These are phyloP conservation scores for Cladosporium austrohemisphaericum DNA, from an alignment of 2,329 filamentous ascomycete species.

Conservation along the genomic window DNA sequence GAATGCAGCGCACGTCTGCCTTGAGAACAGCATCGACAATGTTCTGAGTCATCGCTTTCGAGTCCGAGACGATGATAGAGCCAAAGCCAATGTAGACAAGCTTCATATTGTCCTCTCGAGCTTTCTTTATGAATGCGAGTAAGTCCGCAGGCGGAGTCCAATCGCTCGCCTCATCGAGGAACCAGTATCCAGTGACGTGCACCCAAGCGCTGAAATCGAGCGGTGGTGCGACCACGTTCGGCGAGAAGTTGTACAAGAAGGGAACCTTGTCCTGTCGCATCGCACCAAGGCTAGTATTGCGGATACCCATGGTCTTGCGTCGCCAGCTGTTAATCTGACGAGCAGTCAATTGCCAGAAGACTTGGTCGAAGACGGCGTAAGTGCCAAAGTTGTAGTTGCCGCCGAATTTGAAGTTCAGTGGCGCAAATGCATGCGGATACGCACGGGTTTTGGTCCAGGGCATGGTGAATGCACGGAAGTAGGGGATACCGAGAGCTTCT, in stretches of 20 bases:
- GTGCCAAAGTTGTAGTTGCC: slow-evolving; percentile 93
- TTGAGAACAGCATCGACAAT: slow-evolving; percentile 87
- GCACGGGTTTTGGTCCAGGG: slow-evolving; percentile 94
- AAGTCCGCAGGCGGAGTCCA: slow-evolving; percentile 76
- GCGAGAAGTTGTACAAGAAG: slow-evolving; percentile 96
- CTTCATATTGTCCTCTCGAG: slow-evolving; percentile 78
- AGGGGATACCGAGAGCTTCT: slow-evolving; percentile 86
- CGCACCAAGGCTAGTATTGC: slow-evolving; percentile 78
- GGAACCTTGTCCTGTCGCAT: slow-evolving; percentile 97
- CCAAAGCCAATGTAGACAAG: slow-evolving; percentile 96
- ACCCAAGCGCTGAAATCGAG: slow-evolving; percentile 98
- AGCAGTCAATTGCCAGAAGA: slow-evolving; percentile 93
- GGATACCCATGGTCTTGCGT: slow-evolving; percentile 71
- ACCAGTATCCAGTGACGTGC: slow-evolving; percentile 96
- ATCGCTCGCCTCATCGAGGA: slow-evolving; percentile 70
- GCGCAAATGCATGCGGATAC: slow-evolving; percentile 94
- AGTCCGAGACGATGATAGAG: slow-evolving; percentile 89
- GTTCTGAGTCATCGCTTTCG: slow-evolving; percentile 82
- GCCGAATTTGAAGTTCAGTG: slow-evolving; percentile 89
- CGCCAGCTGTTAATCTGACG: slow-evolving; percentile 92
- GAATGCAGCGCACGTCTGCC: slow-evolving; percentile 87
- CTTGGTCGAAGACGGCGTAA: slow-evolving; percentile 92
- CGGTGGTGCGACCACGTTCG: slow-evolving; percentile 87
- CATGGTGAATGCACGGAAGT: slow-evolving; percentile 98
- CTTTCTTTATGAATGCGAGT: slow-evolving; percentile 75